phyloP scores from a whole-genome alignment of 1,139 yeast genomes.

The Maudiozyma humilis region DNA sequence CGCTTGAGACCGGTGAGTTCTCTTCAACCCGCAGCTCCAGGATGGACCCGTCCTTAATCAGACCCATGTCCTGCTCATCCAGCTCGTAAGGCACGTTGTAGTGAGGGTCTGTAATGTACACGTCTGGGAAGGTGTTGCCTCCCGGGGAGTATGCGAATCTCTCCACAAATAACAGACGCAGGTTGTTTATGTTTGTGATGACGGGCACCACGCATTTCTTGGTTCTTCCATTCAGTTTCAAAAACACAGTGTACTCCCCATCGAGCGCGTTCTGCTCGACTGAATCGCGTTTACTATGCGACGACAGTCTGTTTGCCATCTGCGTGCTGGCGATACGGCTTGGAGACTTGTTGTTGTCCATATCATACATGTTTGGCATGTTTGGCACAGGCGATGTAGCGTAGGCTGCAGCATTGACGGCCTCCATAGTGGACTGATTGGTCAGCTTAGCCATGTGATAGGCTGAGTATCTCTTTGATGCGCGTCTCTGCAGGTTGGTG shows the following conservation, averaged over 20 bases:
- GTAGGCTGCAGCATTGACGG: slow-evolving; percentile 30
- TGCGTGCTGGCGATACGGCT: slow-evolving; percentile 4
- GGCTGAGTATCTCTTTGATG: slow-evolving; percentile 81
- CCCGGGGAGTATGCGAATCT: slow-evolving; percentile 81
- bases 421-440: slow-evolving; percentile 36
- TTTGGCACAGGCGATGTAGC: slow-evolving; percentile 11
- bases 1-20: neutral
- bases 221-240: slow-evolving; percentile 51
- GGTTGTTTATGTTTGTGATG: slow-evolving; percentile 52
- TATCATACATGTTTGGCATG: neutral
- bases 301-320: slow-evolving; percentile 1
- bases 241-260: slow-evolving; percentile 35
- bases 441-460: slow-evolving; percentile 81
- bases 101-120: slow-evolving; percentile 59
- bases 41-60: slow-evolving; percentile 53
- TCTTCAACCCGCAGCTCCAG: slow-evolving; percentile 31
- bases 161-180: slow-evolving; percentile 73
- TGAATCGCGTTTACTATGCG: neutral
- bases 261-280: neutral
- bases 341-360: neutral
- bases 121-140: slow-evolving; percentile 63
- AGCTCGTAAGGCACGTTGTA: slow-evolving; percentile 65
- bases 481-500: slow-evolving; percentile 77
- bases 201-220: slow-evolving; percentile 49
- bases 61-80: slow-evolving; percentile 58